Base-by-base conservation (phyloP, 2,329 filamentous ascomycete genomes). In the Coniella lustricola region DNA sequence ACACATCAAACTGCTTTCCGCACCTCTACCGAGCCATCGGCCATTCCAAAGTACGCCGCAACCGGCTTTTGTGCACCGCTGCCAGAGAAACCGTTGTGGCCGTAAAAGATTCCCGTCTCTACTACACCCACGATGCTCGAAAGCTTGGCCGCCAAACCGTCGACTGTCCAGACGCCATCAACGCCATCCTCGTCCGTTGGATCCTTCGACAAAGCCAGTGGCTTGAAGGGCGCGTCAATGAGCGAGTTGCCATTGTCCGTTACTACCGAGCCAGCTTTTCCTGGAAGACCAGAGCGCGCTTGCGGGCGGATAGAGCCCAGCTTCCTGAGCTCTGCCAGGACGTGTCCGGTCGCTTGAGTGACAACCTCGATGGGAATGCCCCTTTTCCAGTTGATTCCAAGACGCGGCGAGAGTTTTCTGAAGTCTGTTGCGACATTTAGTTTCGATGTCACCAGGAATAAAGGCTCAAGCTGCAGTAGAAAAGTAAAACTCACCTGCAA, bases 41-140 rank as follows among this genome's bases (percentile, higher is more conserved):
- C 79, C 81, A 93, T 87, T 32, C 93, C 93, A 68, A 97, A 98
- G 70, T 97, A 98, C 20, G 89, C 90, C 22, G 90, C 90, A 12
- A 96, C 77, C 0, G 93, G 93, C 70, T 91, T 95, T 70, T 96
- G 89, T 1, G 87, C 90, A 41, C 86, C 84, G 41, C 81, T 75
- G 72, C 60, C 74, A 68, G 77, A 78, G 64, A 79, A 71, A 0
- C 91, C 91, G 52, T 91, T 90, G 59, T 82, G 63, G 3, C 91
- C 91, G 36, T 82, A 80, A 71, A 98, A 98, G 39, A 98, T 76
- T 13, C 93, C 93, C 22, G 94, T 90, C 63, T 95, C 93, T 46
- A 96, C 74, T 8, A 98, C 88, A 43, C 93, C 93, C 1, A 86
- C 84, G 55, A 95, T 85, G 56, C 75, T 74, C 65, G 94, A 89